Percentiles rank a stretch among this genome's conserved stretches.
Evolutionary conservation across 2,329 filamentous ascomycete genomes (phyloP).

Genomic region (Zymoseptoria passerinii): DNA sequence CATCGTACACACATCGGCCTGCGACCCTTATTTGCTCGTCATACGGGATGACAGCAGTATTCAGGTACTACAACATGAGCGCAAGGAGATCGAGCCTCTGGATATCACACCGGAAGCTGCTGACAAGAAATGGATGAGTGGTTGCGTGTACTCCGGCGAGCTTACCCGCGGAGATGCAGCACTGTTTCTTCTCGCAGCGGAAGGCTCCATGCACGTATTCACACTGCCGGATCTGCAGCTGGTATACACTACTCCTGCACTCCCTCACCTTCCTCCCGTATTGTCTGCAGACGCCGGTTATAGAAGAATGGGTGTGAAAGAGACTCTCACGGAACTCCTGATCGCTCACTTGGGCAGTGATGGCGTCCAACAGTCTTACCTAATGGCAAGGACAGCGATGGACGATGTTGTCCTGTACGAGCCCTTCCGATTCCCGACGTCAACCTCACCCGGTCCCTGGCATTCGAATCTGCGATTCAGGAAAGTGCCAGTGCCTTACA

Average conservation of each 20-base stretch:
- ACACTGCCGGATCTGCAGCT: conserved; percentile 65
- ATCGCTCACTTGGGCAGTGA: conserved; percentile 78
- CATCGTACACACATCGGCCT: conserved; percentile 72
- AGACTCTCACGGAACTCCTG: conserved; percentile 68
- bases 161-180: conserved; percentile 48
- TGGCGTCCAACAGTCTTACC: conserved; percentile 61
- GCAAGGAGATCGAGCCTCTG: conserved; percentile 56
- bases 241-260: conserved; percentile 65
- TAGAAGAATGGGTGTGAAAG: conserved; percentile 62
- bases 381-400: conserved; percentile 69
- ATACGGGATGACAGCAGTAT: conserved; percentile 76
- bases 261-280: conserved; percentile 69
- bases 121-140: conserved; percentile 68
- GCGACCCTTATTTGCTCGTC: conserved; percentile 76
- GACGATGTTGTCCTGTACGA: conserved; percentile 85
- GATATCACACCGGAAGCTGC: conserved; percentile 56
- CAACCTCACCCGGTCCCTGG: conserved; percentile 28
- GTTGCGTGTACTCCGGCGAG: conserved; percentile 69
- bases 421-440: conserved; percentile 52
- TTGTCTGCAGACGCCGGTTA: conserved; percentile 63
- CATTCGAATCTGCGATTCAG: conserved; percentile 60
- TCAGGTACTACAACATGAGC: conserved; percentile 62
- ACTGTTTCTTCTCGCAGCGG: conserved; percentile 67
- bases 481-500: conserved; percentile 60
- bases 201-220: conserved; percentile 67